Percentiles rank a stretch among this genome's conserved stretches.
These are phyloP conservation scores for Osmanthus fragrans DNA, from an alignment of 257 asterid genomes.

Conservation along the genomic window DNA sequence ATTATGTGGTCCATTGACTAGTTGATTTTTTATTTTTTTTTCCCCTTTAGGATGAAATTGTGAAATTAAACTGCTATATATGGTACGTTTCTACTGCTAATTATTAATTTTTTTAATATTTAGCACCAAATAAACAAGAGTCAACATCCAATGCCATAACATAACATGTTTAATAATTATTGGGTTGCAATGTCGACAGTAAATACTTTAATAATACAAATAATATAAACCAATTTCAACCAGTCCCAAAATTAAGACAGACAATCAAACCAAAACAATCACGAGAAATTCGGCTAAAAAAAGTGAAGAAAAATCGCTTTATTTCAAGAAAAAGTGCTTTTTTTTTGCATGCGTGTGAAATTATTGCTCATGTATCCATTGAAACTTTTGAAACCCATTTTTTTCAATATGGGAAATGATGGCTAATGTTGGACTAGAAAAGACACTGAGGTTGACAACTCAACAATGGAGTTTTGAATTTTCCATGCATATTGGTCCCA, in stretches of 20 bases:
- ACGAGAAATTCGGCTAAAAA: not conserved
- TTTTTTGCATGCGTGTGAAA: conserved; percentile 69
- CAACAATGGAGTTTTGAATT: conserved; percentile 29
- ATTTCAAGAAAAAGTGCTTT: conserved; percentile 46
- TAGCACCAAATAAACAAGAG: too few species aligned
- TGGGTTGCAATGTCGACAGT: too few species aligned
- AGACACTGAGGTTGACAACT: conserved; percentile 19
- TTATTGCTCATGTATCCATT: conserved; percentile 17
- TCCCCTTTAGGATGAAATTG: too few species aligned
- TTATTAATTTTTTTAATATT: too few species aligned
- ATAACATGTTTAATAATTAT: too few species aligned
- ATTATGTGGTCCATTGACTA: too few species aligned
- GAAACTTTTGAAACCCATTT: conserved; percentile 13
- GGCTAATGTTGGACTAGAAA: conserved; percentile 56
- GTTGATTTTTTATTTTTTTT: too few species aligned
- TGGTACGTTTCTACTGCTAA: too few species aligned
- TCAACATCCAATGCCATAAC: too few species aligned
- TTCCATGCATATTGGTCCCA: conserved; percentile 58
- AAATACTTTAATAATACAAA: not conserved
- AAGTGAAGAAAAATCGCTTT: not conserved
- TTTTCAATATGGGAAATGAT: conserved; percentile 30
- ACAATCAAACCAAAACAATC: not conserved
- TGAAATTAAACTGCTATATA: too few species aligned
- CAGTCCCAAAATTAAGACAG: not conserved
- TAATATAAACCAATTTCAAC: not conserved